These are phyloP conservation scores for Leccinum proliferum DNA, from an alignment of 1,284 basidiomycete genomes.

Conservation along the genomic window DNA sequence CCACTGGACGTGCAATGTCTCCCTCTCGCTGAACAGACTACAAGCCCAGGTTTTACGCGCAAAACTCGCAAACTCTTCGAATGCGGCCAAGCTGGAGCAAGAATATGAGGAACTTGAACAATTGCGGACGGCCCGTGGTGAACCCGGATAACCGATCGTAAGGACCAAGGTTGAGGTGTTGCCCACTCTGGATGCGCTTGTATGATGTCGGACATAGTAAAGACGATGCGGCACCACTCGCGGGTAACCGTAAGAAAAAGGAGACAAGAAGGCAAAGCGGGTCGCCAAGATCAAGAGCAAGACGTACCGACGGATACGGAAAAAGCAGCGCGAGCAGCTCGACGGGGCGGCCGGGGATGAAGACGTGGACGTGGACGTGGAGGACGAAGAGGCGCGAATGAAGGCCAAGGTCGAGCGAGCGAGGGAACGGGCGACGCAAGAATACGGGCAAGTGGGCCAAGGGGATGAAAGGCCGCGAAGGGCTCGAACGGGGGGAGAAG, in stretches of 20 bases:
- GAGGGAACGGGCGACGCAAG: conserved; percentile 80
- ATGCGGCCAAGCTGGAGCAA: conserved; percentile 71
- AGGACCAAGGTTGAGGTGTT: conserved; percentile 73
- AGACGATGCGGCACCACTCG: conserved; percentile 40
- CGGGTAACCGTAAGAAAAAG: conserved; percentile 70
- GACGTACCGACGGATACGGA: conserved; percentile 81
- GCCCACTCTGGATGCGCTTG: conserved; percentile 83
- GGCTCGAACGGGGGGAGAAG: conserved; percentile 63
- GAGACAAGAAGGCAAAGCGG: conserved; percentile 87
- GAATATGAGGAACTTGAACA: conserved; percentile 84
- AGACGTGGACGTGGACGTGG: conserved; percentile 34
- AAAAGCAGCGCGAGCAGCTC: conserved; percentile 68
- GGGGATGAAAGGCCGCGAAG: conserved; percentile 60
- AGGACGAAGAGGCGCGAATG: conserved; percentile 49
- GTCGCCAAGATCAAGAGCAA: conserved; percentile 97
- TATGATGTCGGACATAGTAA: conserved; percentile 86
- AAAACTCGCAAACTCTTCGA: conserved; percentile 73
- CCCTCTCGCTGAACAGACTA: conserved; percentile 85
- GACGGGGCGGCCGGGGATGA: conserved; percentile 42
- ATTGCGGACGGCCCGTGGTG: conserved; percentile 46
- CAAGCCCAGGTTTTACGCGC: conserved; percentile 93
- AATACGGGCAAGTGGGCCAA: conserved; percentile 80
- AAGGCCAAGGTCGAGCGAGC: conserved; percentile 78
- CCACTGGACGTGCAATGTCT: conserved; percentile 47
- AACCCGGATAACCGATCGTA: conserved; percentile 39